Evolutionary conservation across 2,329 filamentous ascomycete genomes (phyloP), one percentile per base, ranked within the genome.

Genomic region (Blastomyces silverae): DNA sequence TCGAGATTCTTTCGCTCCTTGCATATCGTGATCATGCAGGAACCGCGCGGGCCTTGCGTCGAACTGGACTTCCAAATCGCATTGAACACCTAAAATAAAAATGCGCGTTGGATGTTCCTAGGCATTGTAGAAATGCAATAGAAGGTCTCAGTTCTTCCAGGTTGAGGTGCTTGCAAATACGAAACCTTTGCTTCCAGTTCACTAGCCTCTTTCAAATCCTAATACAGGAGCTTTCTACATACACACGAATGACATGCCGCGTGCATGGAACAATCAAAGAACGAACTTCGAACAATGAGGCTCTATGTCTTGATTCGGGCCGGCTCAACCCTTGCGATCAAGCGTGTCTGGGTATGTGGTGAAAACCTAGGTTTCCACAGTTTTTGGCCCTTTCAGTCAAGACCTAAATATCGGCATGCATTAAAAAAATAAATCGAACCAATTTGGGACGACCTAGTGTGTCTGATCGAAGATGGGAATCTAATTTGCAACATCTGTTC

Each of bases 191-290:
- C 22, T 31, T n/a, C 25, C 25, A 28, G 7, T 10, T 15, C 37
- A 31, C 22, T 44, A 13, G 4, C 31, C 57, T 22, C 42, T 46
- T 60, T 60, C 57, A 48, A 48, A 48, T 34, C 39, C 46, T 42
- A 61, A 61, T 61, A 34, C n/a, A 8, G 42, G 4, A 58, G 37
- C 20, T 11, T 52, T 28, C 37, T 59, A 28, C 22, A 59, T 25
- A n/a, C n/a, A 22, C 57, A 42, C 5, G 15, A 37, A 20, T 10
- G 31, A 48, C 48, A 11, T 34, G 31, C 28, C 31, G 42, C 42
- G 31, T 61, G 42, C 58, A 61, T 61, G 15, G 58, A 61, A 61
- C 13, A n/a, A 61, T 48, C 39, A 46, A 13, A 44, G 58, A 61
- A 50, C 39, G 57, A 31, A 13, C 8, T 48, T 61, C 39, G 58